Evolutionary conservation across 768 basidiomycete genomes (phyloP).

Genomic region (Leccinum obscurum): DNA sequence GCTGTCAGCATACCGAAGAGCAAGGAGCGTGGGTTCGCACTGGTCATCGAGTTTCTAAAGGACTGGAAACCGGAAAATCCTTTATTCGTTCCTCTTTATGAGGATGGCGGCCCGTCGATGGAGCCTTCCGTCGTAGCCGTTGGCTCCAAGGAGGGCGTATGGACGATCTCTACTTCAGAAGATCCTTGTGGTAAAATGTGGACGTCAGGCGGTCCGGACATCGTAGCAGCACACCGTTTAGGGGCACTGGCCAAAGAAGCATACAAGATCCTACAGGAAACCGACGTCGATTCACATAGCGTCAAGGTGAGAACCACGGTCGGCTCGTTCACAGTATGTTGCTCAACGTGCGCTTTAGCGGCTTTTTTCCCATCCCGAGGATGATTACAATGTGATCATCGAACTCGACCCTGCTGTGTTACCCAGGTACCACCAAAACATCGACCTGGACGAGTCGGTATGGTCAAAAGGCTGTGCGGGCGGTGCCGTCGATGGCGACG

Average conservation of each 20-base stretch:
- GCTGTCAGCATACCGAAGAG: slow-evolving; percentile 59
- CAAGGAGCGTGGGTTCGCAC: slow-evolving; percentile 79
- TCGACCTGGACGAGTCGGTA: slow-evolving; percentile 49
- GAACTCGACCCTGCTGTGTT: slow-evolving; percentile 64
- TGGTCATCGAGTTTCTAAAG: slow-evolving; percentile 68
- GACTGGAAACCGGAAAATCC: slow-evolving; percentile 85
- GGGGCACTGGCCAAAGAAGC: slow-evolving; percentile 75
- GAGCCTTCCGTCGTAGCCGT: slow-evolving; percentile 28
- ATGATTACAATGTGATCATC: slow-evolving; percentile 85
- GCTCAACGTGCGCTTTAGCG: slow-evolving; percentile 36
- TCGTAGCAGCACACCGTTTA: slow-evolving; percentile 72
- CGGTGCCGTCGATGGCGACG: slow-evolving; percentile 32
- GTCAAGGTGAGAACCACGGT: slow-evolving; percentile 57
- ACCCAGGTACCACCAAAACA: slow-evolving; percentile 74
- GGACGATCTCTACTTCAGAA: slow-evolving; percentile 77
- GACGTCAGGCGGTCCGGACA: slow-evolving; percentile 67
- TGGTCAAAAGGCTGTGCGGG: slow-evolving; percentile 40
- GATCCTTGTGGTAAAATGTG: slow-evolving; percentile 77
- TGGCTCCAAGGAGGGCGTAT: slow-evolving; percentile 49
- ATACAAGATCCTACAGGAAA: slow-evolving; percentile 53
- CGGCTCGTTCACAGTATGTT: not conserved
- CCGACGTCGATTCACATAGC: slow-evolving; percentile 51
- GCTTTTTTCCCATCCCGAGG: slow-evolving; percentile 81
- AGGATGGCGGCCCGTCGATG: slow-evolving; percentile 14
- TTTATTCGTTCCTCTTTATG: slow-evolving; percentile 73